phyloP scores from a whole-genome alignment of 176 grass and related monocot species.

The Bolboschoenus planiculmis region DNA sequence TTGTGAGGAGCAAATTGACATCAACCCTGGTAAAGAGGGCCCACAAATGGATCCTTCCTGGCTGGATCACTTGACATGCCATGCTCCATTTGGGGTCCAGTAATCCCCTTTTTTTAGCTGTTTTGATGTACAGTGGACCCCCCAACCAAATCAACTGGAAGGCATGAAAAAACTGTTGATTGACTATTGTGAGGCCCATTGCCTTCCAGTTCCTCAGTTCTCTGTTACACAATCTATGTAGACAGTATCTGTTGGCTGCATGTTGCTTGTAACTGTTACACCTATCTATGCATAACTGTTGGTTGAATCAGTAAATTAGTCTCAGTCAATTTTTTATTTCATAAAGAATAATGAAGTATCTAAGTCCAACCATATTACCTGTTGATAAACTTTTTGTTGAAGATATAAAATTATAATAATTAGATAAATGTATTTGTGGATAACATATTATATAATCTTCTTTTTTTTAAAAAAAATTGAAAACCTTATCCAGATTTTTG shows the following conservation, averaged over 20 bases:
- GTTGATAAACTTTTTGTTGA: not conserved
- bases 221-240: not conserved
- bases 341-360: not conserved
- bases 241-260: not conserved
- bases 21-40: not conserved
- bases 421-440: not conserved
- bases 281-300: too few species aligned
- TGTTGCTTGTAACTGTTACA: not conserved
- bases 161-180: not conserved
- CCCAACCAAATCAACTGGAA: conserved; percentile 4
- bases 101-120: not conserved
- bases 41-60: conserved; percentile 9
- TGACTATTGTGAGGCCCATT: not conserved
- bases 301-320: not conserved
- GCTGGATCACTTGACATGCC: not conserved
- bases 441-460: not conserved
- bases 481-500: not conserved
- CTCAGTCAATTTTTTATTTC: not conserved
- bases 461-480: not conserved
- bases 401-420: not conserved
- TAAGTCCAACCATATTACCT: not conserved
- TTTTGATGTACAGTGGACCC: conserved; percentile 6
- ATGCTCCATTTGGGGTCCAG: not conserved
- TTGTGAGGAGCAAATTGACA: not conserved
- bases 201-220: not conserved